Evolutionary conservation across 2,329 filamentous ascomycete species (phyloP).

Genomic region (Aspergillus neotritici): DNA sequence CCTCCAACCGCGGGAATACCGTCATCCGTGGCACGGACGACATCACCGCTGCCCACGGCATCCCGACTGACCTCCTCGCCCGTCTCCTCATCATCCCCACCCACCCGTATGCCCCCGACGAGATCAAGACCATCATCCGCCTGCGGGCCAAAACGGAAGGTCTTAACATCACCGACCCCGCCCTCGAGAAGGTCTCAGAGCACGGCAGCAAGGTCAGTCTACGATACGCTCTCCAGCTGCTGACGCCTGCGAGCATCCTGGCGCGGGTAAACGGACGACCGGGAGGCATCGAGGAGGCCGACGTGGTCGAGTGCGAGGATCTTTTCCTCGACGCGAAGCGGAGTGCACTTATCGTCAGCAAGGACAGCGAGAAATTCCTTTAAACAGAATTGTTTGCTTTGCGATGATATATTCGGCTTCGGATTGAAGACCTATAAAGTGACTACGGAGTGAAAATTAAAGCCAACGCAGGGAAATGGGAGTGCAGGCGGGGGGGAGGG

Average conservation of each 20-base stretch:
- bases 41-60: slow-evolving; percentile 80
- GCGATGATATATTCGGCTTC: slow-evolving; percentile 10
- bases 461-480: neutral
- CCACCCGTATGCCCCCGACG: slow-evolving; percentile 76
- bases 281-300: slow-evolving; percentile 66
- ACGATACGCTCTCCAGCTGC: slow-evolving; percentile 85
- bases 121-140: slow-evolving; percentile 88
- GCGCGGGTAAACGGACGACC: slow-evolving; percentile 74
- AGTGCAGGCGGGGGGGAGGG: slow-evolving; percentile 1
- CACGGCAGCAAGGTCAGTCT: slow-evolving; percentile 85
- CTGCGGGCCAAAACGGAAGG: slow-evolving; percentile 78
- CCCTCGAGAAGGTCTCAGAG: slow-evolving; percentile 78
- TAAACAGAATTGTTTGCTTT: slow-evolving; percentile 38
- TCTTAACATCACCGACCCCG: slow-evolving; percentile 71
- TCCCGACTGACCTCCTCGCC: slow-evolving; percentile 87
- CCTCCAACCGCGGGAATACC: slow-evolving; percentile 91
- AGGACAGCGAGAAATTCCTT: slow-evolving; percentile 61
- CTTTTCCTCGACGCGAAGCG: slow-evolving; percentile 76
- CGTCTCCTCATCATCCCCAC: slow-evolving; percentile 95
- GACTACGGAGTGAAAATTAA: neutral
- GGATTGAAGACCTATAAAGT: neutral
- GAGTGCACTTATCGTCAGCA: slow-evolving; percentile 65
- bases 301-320: slow-evolving; percentile 76
- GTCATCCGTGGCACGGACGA: slow-evolving; percentile 80
- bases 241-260: slow-evolving; percentile 85